Conservation (phyloP, 2,329 filamentous ascomycete species). For the Fusarium pilosicola region DNA sequence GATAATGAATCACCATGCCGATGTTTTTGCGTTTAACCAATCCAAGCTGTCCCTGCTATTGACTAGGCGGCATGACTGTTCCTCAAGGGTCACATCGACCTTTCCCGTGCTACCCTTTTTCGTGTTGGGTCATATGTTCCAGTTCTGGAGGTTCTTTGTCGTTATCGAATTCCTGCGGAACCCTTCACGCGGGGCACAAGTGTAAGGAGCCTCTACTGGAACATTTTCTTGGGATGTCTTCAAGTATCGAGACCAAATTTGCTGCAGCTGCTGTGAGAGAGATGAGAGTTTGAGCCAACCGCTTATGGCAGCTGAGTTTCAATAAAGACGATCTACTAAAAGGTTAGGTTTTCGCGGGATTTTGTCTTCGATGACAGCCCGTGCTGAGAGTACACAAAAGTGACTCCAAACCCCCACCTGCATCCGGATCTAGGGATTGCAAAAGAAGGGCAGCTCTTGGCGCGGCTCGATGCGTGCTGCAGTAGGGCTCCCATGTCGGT, state of each 20-base stretch:
- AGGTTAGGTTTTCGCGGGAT: conserved; percentile 5
- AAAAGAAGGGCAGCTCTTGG: conserved; percentile 26
- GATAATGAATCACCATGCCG: conserved; percentile 39
- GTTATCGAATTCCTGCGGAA: conserved; percentile 28
- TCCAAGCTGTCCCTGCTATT: conserved; percentile 10
- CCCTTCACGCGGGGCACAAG: not conserved
- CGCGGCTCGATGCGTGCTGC: conserved; percentile 26
- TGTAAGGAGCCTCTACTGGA: conserved; percentile 2
- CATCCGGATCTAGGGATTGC: conserved; percentile 36
- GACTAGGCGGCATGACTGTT: conserved; percentile 20
- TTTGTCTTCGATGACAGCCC: not conserved
- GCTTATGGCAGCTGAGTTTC: conserved; percentile 21
- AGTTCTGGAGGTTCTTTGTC: conserved; percentile 9
- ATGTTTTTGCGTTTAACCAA: conserved; percentile 3
- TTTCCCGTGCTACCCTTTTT: conserved; percentile 25
- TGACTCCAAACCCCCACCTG: conserved; percentile 29
- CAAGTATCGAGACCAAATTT: not conserved
- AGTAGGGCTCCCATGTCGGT: conserved; percentile 10
- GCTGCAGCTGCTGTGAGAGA: not conserved
- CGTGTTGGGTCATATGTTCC: conserved; percentile 22
- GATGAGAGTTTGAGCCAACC: conserved; percentile 14
- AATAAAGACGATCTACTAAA: not conserved
- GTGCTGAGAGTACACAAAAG: not conserved
- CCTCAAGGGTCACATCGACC: conserved; percentile 24
- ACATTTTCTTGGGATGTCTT: conserved; percentile 2